phyloP scores from a whole-genome alignment of 2,329 filamentous ascomycete genomes.

The Alternaria gansuensis region DNA sequence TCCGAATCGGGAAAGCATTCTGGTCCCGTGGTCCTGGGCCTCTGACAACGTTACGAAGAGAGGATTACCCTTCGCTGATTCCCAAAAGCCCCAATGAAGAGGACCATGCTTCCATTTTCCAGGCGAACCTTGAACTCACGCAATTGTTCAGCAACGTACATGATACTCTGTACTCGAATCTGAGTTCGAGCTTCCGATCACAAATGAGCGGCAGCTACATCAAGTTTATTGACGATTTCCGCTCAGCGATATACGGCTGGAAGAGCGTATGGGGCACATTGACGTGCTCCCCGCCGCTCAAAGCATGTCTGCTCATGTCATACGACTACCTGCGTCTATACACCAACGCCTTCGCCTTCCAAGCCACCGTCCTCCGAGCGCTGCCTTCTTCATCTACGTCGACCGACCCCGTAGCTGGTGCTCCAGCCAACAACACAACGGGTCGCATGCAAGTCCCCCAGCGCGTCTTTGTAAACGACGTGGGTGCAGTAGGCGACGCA shows the following conservation, averaged over 20 bases:
- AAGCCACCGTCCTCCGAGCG: conserved; percentile 68
- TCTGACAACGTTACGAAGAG: conserved; percentile 69
- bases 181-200: conserved; percentile 72
- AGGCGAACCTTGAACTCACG: conserved; percentile 75
- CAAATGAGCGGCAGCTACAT: conserved; percentile 77
- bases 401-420: conserved; percentile 13
- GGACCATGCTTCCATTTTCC: conserved; percentile 73
- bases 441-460: conserved; percentile 50
- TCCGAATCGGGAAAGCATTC: conserved; percentile 75
- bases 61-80: conserved; percentile 73
- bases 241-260: conserved; percentile 73
- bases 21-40: conserved; percentile 77
- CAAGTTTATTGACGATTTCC: conserved; percentile 78
- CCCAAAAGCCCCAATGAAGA: conserved; percentile 68
- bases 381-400: conserved; percentile 44
- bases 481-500: conserved; percentile 59
- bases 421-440: conserved; percentile 6
- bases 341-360: conserved; percentile 78
- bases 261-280: conserved; percentile 74
- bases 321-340: conserved; percentile 78
- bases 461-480: conserved; percentile 60
- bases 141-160: conserved; percentile 78
- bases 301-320: conserved; percentile 72
- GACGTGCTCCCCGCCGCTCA: conserved; percentile 71
- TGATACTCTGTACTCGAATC: conserved; percentile 76